These are phyloP conservation scores for Aspergillus bertholletiae DNA, from an alignment of 495 filamentous ascomycete genomes.

Conservation along the genomic window DNA sequence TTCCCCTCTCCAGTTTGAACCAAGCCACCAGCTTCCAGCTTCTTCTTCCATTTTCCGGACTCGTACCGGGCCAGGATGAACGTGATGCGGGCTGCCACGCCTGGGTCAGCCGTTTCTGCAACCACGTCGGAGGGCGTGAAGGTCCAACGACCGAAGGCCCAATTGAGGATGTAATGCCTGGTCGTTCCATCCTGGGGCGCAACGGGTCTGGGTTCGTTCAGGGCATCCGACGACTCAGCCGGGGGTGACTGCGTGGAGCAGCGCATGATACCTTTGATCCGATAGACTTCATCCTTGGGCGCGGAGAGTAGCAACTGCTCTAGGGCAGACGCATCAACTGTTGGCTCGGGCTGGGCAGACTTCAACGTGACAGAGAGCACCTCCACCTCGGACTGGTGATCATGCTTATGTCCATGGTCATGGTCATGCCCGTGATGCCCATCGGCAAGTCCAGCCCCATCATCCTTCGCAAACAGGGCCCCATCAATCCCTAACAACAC, in stretches of 20 bases:
- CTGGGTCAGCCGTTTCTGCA: constrained; percentile 34
- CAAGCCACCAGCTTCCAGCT: constrained; percentile 59
- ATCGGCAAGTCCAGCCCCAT: constrained; percentile 27
- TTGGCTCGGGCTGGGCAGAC: constrained; percentile 22
- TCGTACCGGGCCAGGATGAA: constrained; percentile 82
- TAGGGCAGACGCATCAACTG: constrained; percentile 63
- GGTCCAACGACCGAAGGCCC: constrained; percentile 96
- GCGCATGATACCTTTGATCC: constrained; percentile 84
- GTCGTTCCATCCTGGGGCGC: constrained; percentile 3
- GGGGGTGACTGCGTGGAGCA: constrained; percentile 51
- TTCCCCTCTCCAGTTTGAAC: constrained; percentile 41
- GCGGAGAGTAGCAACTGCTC: constrained; percentile 62
- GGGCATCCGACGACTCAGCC: constrained; percentile 52
- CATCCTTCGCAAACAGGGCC: constrained; percentile 61
- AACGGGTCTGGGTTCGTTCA: constrained; percentile 1
- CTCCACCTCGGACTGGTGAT: constrained; percentile 84
- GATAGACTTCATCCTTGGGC: constrained; percentile 88
- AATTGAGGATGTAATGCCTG: constrained; percentile 79
- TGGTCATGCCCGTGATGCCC: constrained; percentile 25
- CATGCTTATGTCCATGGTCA: constrained; percentile 28
- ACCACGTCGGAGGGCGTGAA: constrained; percentile 60
- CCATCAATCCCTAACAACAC: constrained; percentile 87
- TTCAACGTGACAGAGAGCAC: constrained; percentile 74
- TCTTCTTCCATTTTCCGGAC: constrained; percentile 85
- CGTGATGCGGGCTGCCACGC: constrained; percentile 67